A percentile compares a stretch with the other conserved stretches of the same genome.
These are phyloP conservation scores for Artemisia tridentata DNA, from an alignment of 129 eudicot species.

Conservation along the genomic window DNA sequence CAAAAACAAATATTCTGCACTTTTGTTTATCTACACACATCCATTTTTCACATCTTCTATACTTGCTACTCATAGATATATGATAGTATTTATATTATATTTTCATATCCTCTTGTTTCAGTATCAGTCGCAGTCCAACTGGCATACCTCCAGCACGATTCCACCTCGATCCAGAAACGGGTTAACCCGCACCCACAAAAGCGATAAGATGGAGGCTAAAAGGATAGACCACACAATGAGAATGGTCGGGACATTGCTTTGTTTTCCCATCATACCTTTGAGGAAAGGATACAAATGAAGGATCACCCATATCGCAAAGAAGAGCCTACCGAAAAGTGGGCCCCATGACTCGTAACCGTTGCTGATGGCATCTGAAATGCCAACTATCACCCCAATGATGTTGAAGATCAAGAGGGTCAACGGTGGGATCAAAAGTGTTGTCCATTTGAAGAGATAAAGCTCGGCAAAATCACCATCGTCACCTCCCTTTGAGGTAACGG, in stretches of 20 bases:
- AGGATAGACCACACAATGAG: constrained; percentile 80
- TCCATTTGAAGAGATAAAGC: constrained; percentile 82
- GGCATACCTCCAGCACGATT: too few species aligned
- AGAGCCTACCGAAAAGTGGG: constrained; percentile 67
- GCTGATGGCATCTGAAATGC: constrained; percentile 73
- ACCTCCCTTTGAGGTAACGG: constrained; percentile 76
- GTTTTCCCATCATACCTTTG: constrained; percentile 87
- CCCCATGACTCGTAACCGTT: constrained; percentile 91
- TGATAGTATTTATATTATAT: constrained; percentile 6
- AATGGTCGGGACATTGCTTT: constrained; percentile 61
- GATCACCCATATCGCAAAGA: constrained; percentile 85
- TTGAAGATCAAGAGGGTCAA: constrained; percentile 64
- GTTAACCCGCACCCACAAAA: too few species aligned
- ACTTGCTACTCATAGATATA: not conserved
- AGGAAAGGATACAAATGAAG: constrained; percentile 87
- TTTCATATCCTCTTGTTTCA: not conserved
- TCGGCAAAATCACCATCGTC: constrained; percentile 79
- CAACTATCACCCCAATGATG: constrained; percentile 71
- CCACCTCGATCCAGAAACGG: too few species aligned
- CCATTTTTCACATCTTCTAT: constrained; percentile 27
- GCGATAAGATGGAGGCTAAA: constrained; percentile 51
- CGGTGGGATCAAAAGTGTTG: constrained; percentile 70
- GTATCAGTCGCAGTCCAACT: constrained; percentile 49
- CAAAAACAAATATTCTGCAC: constrained; percentile 37
- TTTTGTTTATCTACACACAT: constrained; percentile 56